Base-by-base conservation (phyloP, 2,329 filamentous ascomycete species). In the Hypoxylon sp. region DNA sequence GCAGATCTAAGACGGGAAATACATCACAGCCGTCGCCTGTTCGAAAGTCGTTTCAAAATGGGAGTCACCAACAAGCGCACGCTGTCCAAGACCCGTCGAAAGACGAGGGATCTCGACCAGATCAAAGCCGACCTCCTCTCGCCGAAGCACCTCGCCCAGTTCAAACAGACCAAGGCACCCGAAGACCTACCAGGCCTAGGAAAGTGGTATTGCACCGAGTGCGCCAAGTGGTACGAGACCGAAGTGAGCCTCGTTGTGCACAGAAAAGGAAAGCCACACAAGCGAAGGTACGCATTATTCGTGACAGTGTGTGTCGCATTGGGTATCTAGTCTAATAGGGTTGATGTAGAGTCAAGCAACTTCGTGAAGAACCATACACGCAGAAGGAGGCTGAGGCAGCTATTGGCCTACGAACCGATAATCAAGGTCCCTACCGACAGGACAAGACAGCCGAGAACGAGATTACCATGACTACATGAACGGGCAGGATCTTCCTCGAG, bases 171-270 rank as follows among this genome's bases (percentile, higher is more conserved):
- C 44, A 96, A 97, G 76, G 88, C 91, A 4, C 81, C 86, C 20
- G 95, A 98, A 76, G 96, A 98, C 74, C 85, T 97, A 33, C 96
- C 96, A 2, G 95, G 89, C 0, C 84, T 97, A 50, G 96, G 96
- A 24, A 85, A 88, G 72, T 90, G 90, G 77, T 98, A 97, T 80
- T 99, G 96, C 79, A 84, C 91, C 14, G 92, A 97, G 79, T 99
- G 96, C 79, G 91, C 96, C 68, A 98, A 97, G 82, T 98, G 93
- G 91, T 98, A 96, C 78, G 95, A 98, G 78, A 91, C 89, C 51
- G 91, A 96, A 70, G 79, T 86, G 72, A 96, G 92, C 72, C 82
- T 97, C 61, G 83, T 85, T 33, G 84, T 87, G 26, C 96, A 99
- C 80, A 84, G 84, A 61, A 93, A 91, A 78, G 93, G 93, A 72